Evolutionary conservation across 2,329 filamentous ascomycete species (phyloP).

Genomic region (Arthrobotrys conoides): DNA sequence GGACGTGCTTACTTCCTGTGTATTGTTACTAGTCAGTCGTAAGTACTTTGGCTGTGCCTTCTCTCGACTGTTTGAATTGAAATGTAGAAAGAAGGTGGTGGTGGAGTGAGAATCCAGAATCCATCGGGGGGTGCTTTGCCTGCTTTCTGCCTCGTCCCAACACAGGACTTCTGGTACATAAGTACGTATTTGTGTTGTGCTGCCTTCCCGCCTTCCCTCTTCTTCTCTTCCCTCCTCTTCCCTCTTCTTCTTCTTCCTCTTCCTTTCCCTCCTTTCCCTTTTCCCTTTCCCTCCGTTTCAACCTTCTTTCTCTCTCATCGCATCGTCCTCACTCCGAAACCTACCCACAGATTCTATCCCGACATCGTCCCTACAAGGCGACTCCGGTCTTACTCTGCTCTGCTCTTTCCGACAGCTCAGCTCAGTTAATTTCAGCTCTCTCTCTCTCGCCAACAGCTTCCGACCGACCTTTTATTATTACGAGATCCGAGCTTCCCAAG

Average conservation of each 20-base stretch:
- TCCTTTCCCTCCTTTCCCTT: conserved; percentile 19
- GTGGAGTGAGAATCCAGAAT: too few species aligned
- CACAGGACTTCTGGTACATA: too few species aligned
- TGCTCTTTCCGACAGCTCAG: conserved; percentile 21
- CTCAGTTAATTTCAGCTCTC: background rate
- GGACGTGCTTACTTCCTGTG: too few species aligned
- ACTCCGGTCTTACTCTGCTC: conserved; percentile 2
- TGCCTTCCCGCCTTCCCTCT: too few species aligned
- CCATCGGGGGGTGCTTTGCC: too few species aligned
- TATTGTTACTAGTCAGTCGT: too few species aligned
- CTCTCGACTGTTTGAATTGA: too few species aligned
- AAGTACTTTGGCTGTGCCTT: too few species aligned
- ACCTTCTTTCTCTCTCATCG: conserved; percentile 26
- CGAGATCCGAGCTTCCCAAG: conserved; percentile 67
- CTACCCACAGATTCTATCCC: background rate
- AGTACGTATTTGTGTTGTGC: background rate
- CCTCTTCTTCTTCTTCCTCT: too few species aligned
- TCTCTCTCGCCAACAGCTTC: conserved; percentile 7
- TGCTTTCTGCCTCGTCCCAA: too few species aligned
- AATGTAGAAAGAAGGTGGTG: too few species aligned
- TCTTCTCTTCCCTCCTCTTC: too few species aligned
- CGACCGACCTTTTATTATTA: conserved; percentile 69
- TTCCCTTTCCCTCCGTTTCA: conserved; percentile 13
- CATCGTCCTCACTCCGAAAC: conserved; percentile 16
- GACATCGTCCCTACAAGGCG: conserved; percentile 15